These are phyloP conservation scores for Curvularia sp. DNA, from an alignment of 2,329 filamentous ascomycete genomes.

Conservation along the genomic window DNA sequence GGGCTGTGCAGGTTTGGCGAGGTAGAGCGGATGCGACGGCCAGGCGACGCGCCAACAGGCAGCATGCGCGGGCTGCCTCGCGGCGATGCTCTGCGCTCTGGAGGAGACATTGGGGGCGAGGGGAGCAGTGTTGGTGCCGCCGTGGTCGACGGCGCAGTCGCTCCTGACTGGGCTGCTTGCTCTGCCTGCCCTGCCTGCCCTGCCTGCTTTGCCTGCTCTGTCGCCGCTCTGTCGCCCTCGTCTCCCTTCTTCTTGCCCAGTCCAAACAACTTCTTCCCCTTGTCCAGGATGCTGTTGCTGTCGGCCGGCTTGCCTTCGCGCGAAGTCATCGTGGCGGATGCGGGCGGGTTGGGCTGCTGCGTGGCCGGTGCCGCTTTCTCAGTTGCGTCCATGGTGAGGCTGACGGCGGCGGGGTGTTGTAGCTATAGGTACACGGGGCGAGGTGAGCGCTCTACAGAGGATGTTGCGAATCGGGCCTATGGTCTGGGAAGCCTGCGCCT, in stretches of 20 bases:
- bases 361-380: slow-evolving; percentile 14
- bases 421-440: background rate
- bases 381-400: slow-evolving; percentile 18
- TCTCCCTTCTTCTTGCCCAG: slow-evolving; percentile 48
- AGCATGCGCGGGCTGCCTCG: slow-evolving; percentile 49
- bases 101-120: slow-evolving; percentile 42
- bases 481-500: slow-evolving; percentile 7
- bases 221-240: slow-evolving; percentile 19
- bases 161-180: background rate
- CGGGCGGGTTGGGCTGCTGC: slow-evolving; percentile 18
- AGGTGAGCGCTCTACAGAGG: slow-evolving; percentile 2
- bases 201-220: slow-evolving; percentile 9
- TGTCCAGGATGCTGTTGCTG: slow-evolving; percentile 38
- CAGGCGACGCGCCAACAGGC: slow-evolving; percentile 64
- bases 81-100: slow-evolving; percentile 43
- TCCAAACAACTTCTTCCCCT: slow-evolving; percentile 50
- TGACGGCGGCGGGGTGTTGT: slow-evolving; percentile 1
- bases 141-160: slow-evolving; percentile 20
- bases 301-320: slow-evolving; percentile 35
- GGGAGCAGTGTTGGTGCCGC: slow-evolving; percentile 37
- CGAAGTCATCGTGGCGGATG: slow-evolving; percentile 28
- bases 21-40: slow-evolving; percentile 68
- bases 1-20: slow-evolving; percentile 83
- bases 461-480: slow-evolving; percentile 20
- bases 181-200: slow-evolving; percentile 9